Evolutionary conservation across 2,329 filamentous ascomycete genomes (phyloP), one percentile per base, ranked within the genome.

Genomic region (Colletotrichum godetiae): DNA sequence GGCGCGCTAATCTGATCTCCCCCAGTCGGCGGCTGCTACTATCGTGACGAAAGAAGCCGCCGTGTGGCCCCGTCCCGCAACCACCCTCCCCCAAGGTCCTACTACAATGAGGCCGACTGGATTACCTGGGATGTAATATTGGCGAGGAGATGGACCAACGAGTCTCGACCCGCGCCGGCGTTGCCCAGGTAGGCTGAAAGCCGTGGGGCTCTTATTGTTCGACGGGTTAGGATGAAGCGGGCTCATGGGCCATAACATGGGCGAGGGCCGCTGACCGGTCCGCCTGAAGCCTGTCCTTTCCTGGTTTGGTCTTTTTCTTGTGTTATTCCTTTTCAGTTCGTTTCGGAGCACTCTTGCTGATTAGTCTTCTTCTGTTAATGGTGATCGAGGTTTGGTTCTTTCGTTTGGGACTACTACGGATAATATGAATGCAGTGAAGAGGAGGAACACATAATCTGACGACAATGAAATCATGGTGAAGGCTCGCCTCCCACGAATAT

Each of bases 401-500:
- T 53, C 5, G 22, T 57, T 71, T 37, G 10, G 42, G 42, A 49
- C 19, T 46, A 49, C 12, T 22, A 24, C 29, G n/a, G 12, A 42
- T 61, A 71, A 61, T 60, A 73, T 71, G 61, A 37, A 52, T 52
- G 35, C 61, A 22, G 29, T 24, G 24, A 37, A 58, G 56, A 73
- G 57, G 67, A n/a, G 55, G 24, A 19, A 62, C 22, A 62, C 35
- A 52, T 71, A 73, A 71, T 62, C 56, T 53, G 66, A 69, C 69
- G 27, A 64, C 4, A 22, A 73, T 71, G 56, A 71, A 62, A 73
- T 73, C 67, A 73, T 73, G 71, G 61, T 66, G 67, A 70, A 70
- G 71, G 71, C 71, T 73, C 66, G 71, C 61, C 71, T 70, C 61
- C 46, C 71, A 66, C 60, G 60, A 53, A n/a, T 71, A 56, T 49